Base-by-base conservation (phyloP, 1,284 basidiomycete species). In the Austropuccinia psidii region DNA sequence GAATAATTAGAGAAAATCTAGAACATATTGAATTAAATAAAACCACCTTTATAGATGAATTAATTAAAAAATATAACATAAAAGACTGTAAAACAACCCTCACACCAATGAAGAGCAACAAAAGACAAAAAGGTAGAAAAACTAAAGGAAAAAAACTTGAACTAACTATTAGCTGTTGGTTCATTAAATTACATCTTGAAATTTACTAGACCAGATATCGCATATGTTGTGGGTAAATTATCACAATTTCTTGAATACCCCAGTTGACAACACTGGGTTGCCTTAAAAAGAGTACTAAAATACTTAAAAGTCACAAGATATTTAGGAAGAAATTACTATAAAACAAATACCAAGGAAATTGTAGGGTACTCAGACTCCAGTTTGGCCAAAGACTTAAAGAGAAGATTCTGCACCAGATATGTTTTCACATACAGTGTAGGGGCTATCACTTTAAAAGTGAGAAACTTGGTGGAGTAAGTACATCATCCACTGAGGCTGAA, bases 181-280 rank as follows among this genome's bases (percentile, higher is more conserved):
- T 60, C 24, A 21, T 29, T 70, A 35, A 70, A 60, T 37, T 60
- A 70, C 31, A 29, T 70, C 11, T 58, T 55, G 24, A 39, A 70
- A 50, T 60, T 54, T 29, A 70, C 67, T 33, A 70, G 67, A 39
- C 67, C 67, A 49, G 67, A 70, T 60, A 70, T 70, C 9, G 50
- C 54, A 31, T 70, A 70, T 45, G 39, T 31, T 35, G 67, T 61
- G 8, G 67, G 67, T 47, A 70, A 27, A 49, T 27, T 70, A 50
- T 70, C 67, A 47, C 55, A 70, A 33, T 70, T 70, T 31, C 27
- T 70, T 24, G 67, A 60, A 27, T 60, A 70, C 13, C 67, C 67
- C 31, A 47, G 41, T 17, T 1, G 31, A 13, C 47, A 45, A 17
- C 67, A 70, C 41, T 70, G 45, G 67, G 31, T 33, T 21, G 55